Percentiles rank a stretch among this genome's conserved stretches.
Evolutionary conservation across 495 filamentous ascomycete species (phyloP).

Genomic region (Aspergillus diversus): DNA sequence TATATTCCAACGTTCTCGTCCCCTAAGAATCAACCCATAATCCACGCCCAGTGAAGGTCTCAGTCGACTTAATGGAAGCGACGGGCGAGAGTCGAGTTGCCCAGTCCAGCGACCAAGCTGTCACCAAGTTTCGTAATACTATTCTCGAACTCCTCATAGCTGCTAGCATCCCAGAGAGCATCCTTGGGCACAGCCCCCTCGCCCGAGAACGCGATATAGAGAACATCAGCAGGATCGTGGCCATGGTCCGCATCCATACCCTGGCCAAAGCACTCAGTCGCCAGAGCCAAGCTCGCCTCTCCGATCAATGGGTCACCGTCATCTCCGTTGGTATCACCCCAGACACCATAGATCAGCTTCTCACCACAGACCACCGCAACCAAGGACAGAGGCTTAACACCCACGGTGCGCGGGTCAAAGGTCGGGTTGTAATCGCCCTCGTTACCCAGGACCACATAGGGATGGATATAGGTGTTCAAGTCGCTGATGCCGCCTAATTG

Average conservation of each 20-base stretch:
- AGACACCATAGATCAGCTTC: slow-evolving; percentile 60
- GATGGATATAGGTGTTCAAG: slow-evolving; percentile 62
- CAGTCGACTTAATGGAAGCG: neutral
- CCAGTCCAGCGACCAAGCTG: slow-evolving; percentile 20
- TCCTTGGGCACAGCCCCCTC: slow-evolving; percentile 45
- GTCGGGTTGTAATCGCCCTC: slow-evolving; percentile 25
- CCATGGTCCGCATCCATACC: slow-evolving; percentile 49
- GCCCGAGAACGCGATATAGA: slow-evolving; percentile 58
- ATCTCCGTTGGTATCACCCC: slow-evolving; percentile 64
- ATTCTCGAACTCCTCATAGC: slow-evolving; percentile 44
- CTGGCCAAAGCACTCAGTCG: slow-evolving; percentile 52
- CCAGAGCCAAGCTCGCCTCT: slow-evolving; percentile 58
- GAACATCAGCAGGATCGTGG: slow-evolving; percentile 49
- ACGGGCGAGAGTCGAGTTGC: neutral
- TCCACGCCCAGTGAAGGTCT: too few relatives aligned
- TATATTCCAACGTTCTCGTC: too few relatives aligned
- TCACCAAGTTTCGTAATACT: slow-evolving; percentile 48
- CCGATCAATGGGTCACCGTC: slow-evolving; percentile 40
- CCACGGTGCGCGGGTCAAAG: slow-evolving; percentile 54
- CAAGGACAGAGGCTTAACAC: slow-evolving; percentile 60
- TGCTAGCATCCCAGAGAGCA: slow-evolving; percentile 51
- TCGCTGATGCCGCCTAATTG: slow-evolving; percentile 50
- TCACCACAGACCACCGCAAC: slow-evolving; percentile 63
- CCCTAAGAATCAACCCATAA: too few relatives aligned
- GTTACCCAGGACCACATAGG: slow-evolving; percentile 70